Evolutionary conservation across 495 filamentous ascomycete species (phyloP).

Genomic region (Neurospora sp.): DNA sequence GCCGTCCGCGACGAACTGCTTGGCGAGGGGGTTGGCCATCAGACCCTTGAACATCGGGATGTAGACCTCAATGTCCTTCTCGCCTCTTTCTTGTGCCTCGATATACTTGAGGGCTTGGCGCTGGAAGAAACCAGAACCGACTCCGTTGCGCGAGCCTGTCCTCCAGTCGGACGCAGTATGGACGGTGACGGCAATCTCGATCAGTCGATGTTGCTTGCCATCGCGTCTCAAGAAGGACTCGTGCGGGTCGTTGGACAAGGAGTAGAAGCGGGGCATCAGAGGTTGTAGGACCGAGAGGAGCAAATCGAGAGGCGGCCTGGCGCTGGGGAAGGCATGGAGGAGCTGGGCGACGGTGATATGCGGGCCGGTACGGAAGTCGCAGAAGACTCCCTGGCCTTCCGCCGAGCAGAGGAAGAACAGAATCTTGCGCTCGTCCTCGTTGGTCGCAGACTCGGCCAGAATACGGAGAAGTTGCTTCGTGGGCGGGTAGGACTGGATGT

Average conservation of each 20-base stretch:
- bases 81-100: constrained; percentile 48
- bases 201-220: constrained; percentile 63
- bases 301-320: constrained; percentile 72
- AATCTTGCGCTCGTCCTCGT: constrained; percentile 76
- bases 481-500: constrained; percentile 85
- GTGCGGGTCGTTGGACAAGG: constrained; percentile 89
- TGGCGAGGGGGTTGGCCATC: constrained; percentile 95
- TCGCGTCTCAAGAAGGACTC: constrained; percentile 61
- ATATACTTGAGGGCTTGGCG: constrained; percentile 61
- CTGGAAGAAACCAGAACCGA: constrained; percentile 80
- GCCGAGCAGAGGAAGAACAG: constrained; percentile 74
- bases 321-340: constrained; percentile 83
- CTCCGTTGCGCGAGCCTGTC: constrained; percentile 53
- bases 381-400: constrained; percentile 90
- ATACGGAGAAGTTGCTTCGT: constrained; percentile 81
- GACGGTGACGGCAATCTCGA: constrained; percentile 91
- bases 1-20: constrained; percentile 79
- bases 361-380: constrained; percentile 84
- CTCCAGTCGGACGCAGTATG: constrained; percentile 81
- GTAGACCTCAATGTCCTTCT: constrained; percentile 49
- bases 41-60: constrained; percentile 96
- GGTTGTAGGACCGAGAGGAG: constrained; percentile 72
- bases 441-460: constrained; percentile 73
- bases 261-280: constrained; percentile 97
- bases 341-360: constrained; percentile 78